phyloP scores from a whole-genome alignment of 2,329 filamentous ascomycete species.

The Rosellinia necatrix region DNA sequence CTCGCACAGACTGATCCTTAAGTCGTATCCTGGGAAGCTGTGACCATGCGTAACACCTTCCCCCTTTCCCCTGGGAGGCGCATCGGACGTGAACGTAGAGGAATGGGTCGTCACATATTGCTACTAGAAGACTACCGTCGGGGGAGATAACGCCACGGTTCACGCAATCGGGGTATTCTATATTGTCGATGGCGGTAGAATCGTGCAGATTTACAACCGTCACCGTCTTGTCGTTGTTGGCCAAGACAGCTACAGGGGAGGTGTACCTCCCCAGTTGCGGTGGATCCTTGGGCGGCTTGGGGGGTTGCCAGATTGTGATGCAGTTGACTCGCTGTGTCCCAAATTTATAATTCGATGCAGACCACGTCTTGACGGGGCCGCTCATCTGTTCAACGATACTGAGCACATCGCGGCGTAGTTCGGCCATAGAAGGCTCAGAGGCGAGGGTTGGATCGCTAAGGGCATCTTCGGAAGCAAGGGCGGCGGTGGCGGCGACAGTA shows the following conservation, averaged over 20 bases:
- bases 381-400: constrained; percentile 40
- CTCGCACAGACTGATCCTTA: constrained; percentile 60
- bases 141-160: constrained; percentile 95
- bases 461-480: constrained; percentile 41
- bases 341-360: constrained; percentile 58
- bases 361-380: constrained; percentile 49
- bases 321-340: constrained; percentile 68
- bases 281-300: constrained; percentile 38
- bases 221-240: constrained; percentile 92
- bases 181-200: constrained; percentile 66
- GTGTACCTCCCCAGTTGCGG: constrained; percentile 48
- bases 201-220: constrained; percentile 78
- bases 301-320: constrained; percentile 66
- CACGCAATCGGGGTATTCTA: constrained; percentile 82
- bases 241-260: constrained; percentile 69
- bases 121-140: constrained; percentile 77
- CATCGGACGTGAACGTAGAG: constrained; percentile 78
- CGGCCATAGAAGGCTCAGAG: constrained; percentile 42
- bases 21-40: constrained; percentile 58
- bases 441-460: constrained; percentile 29
- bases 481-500: constrained; percentile 32
- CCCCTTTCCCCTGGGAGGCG: constrained; percentile 42
- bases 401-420: constrained; percentile 41
- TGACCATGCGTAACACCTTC: constrained; percentile 54
- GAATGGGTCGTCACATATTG: constrained; percentile 85